Base-by-base conservation (phyloP, 2,329 filamentous ascomycete species). In the Thelonectria rubi region DNA sequence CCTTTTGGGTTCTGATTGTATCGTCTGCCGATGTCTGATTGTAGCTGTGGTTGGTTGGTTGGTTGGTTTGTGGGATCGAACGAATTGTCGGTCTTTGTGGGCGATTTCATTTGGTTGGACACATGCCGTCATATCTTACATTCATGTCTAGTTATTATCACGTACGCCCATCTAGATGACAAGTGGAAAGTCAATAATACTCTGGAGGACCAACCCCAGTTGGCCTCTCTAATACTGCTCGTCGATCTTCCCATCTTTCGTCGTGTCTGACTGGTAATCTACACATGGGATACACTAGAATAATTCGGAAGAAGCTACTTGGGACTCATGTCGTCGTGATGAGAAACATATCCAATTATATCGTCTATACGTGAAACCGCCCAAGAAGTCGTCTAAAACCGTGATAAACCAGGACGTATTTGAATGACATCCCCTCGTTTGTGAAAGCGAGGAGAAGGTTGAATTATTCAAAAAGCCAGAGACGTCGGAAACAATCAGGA, bases 1-100 rank as follows among this genome's bases (percentile, higher is more conserved):
- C 83, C 83, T 1, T 85, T 85, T 65, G 83, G 83, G 20, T 85
- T 85, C 65, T 82, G 69, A 58, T 10, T 30, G 47, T 37, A 46
- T 40, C 45, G 32, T 26, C 47, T 42, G 42, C 45, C 55, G 34
- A 18, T 52, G 21, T 37, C n/a, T 46, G 12, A 34, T 34, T 37
- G 34, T 15, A 37, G 34, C n/a, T 51, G 55, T 53, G 45, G 55
- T 37, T 61, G 39, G 58, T 34, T 61, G 39, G 58, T 34, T 45
- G 49, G 18, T 55, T 65, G 55, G 47, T 50, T 54, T 58, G 49
- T 30, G 56, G 55, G 58, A 58, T 64, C n/a, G 26, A 43, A 20
- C 20, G 46, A 43, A 34, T 56, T 34, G 53, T 42, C 52, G 15
- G 52, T 56, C 42, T 39, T 55, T 51, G 40, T 21, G 24, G 37